A percentile compares a stretch with the other conserved stretches of the same genome.
Conservation (phyloP, 352 stramenopile species). For the Globisporangium radiosum region DNA sequence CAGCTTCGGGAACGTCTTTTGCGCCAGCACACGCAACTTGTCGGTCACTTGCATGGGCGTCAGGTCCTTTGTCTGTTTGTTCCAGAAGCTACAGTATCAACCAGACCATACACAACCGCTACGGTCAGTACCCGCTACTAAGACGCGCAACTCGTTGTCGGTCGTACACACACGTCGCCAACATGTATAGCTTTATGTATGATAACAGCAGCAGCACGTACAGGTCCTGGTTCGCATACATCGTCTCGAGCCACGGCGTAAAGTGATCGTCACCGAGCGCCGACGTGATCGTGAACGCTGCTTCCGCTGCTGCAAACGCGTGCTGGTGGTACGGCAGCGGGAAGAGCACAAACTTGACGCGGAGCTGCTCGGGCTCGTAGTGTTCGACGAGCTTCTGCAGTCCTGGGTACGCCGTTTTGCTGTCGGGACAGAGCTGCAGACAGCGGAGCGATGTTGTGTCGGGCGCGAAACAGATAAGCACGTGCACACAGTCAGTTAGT, state of each 20-base stretch:
- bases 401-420: slow-evolving; percentile 57
- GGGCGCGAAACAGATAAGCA: not conserved
- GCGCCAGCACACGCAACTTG: slow-evolving; percentile 50
- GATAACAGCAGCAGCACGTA: slow-evolving; percentile 15
- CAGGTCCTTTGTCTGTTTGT: slow-evolving; percentile 77
- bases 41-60: slow-evolving; percentile 57
- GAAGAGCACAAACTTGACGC: slow-evolving; percentile 69
- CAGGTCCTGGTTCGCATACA: slow-evolving; percentile 75
- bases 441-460: not conserved
- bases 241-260: slow-evolving; percentile 64
- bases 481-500: not conserved
- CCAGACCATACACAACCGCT: too few species aligned
- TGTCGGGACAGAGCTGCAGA: slow-evolving; percentile 64
- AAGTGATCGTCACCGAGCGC: slow-evolving; percentile 52
- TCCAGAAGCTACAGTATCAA: slow-evolving; percentile 43
- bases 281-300: slow-evolving; percentile 57
- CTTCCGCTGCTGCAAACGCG: slow-evolving; percentile 56
- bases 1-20: slow-evolving; percentile 59
- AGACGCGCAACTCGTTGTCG: too few species aligned
- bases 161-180: too few species aligned
- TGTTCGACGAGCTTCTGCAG: slow-evolving; percentile 50
- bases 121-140: too few species aligned
- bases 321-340: slow-evolving; percentile 76
- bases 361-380: slow-evolving; percentile 53
- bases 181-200: too few species aligned